Conservation (phyloP, 495 filamentous ascomycete species). For the Talaromyces stipitatus region DNA sequence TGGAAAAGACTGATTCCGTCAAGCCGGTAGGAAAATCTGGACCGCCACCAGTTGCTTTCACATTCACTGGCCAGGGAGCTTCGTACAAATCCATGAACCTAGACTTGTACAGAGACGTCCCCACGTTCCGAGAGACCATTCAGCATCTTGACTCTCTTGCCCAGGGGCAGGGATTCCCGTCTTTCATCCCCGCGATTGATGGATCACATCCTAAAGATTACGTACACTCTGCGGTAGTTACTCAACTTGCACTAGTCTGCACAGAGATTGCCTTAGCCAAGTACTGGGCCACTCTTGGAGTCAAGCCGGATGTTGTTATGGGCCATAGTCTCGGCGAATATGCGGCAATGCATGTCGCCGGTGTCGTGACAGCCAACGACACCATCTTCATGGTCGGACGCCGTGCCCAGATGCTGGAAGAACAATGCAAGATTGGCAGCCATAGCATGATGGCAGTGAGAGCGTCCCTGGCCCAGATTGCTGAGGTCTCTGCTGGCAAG, state of each 20-base stretch:
- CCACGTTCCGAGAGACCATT: constrained; percentile 19
- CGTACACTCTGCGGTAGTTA: constrained; percentile 11
- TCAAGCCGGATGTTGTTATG: constrained; percentile 16
- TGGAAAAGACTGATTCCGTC: constrained; percentile 7
- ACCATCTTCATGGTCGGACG: constrained; percentile 17
- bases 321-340: constrained; percentile 37
- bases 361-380: constrained; percentile 18
- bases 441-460: constrained; percentile 52
- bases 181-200: constrained; percentile 18
- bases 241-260: constrained; percentile 11
- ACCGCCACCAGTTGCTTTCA: constrained; percentile 40
- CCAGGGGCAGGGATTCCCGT: constrained; percentile 19
- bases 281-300: constrained; percentile 10
- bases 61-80: constrained; percentile 64
- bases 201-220: constrained; percentile 8
- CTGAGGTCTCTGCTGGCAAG: neutral
- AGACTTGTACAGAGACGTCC: constrained; percentile 18
- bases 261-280: constrained; percentile 17
- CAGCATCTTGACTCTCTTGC: constrained; percentile 15
- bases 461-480: constrained; percentile 18
- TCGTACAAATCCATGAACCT: constrained; percentile 34
- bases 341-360: constrained; percentile 21
- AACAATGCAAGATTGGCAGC: constrained; percentile 10
- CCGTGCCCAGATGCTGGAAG: constrained; percentile 15
- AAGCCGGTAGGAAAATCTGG: constrained; percentile 1